Conservation (phyloP, 352 stramenopile genomes). For the Phytophthora meadii region DNA sequence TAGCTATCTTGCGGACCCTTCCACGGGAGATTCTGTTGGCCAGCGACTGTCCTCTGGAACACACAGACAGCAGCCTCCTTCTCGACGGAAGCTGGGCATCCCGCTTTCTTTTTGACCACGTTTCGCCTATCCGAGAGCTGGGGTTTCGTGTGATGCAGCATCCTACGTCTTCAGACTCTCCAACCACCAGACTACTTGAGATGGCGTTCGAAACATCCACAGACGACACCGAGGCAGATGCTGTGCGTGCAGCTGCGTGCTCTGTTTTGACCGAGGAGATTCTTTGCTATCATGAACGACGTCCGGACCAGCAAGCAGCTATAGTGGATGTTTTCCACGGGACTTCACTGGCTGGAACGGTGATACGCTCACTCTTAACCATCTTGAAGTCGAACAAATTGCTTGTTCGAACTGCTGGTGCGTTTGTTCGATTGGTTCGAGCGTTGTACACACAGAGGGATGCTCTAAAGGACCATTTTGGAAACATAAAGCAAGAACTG, state of each 20-base stretch:
- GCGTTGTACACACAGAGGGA: slow-evolving; percentile 33
- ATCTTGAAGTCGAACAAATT: slow-evolving; percentile 45
- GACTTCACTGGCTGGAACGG: slow-evolving; percentile 21
- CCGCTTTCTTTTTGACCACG: slow-evolving; percentile 65
- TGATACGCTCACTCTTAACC: slow-evolving; percentile 26
- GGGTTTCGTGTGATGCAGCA: slow-evolving; percentile 46
- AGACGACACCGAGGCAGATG: slow-evolving; percentile 61
- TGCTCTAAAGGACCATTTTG: slow-evolving; percentile 35
- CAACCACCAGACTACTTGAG: slow-evolving; percentile 41
- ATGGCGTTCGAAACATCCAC: slow-evolving; percentile 56
- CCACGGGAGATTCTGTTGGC: slow-evolving; percentile 30
- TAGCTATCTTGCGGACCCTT: slow-evolving; percentile 35
- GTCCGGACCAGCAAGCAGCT: slow-evolving; percentile 19
- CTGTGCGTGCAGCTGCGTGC: slow-evolving; percentile 57
- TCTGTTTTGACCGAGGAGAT: slow-evolving; percentile 38
- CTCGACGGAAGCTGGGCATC: slow-evolving; percentile 60
- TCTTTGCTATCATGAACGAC: slow-evolving; percentile 23
- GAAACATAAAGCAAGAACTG: slow-evolving; percentile 38
- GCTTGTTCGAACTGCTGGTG: slow-evolving; percentile 24
- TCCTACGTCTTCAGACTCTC: slow-evolving; percentile 1
- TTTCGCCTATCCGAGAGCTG: slow-evolving; percentile 52
- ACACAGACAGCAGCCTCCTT: slow-evolving; percentile 45
- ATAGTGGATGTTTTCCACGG: slow-evolving; percentile 32
- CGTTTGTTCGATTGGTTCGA: slow-evolving; percentile 43
- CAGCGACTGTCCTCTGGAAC: slow-evolving; percentile 30